Evolutionary conservation across 2,329 filamentous ascomycete genomes (phyloP).

Genomic region (Aureobasidium mangrovei): DNA sequence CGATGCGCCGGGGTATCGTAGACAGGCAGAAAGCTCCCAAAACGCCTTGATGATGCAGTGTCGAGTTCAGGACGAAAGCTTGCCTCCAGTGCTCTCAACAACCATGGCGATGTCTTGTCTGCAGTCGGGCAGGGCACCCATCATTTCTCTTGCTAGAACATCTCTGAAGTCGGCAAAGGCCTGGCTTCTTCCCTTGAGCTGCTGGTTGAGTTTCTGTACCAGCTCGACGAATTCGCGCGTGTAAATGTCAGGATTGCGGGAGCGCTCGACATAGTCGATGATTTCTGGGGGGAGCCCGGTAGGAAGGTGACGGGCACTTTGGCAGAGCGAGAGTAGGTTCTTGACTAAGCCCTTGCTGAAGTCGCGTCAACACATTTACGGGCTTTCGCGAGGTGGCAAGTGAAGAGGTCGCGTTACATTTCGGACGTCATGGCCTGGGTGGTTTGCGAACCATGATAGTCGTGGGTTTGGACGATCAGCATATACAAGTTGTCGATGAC

Average conservation of each 20-base stretch:
- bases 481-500: conserved; percentile 56
- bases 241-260: conserved; percentile 59
- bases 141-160: conserved; percentile 50
- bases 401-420: conserved; percentile 35
- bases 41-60: too few species aligned
- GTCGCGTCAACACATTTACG: background rate
- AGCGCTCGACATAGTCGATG: conserved; percentile 53
- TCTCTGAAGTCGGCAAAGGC: conserved; percentile 52
- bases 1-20: background rate
- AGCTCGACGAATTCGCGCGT: conserved; percentile 57
- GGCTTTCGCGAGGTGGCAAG: background rate
- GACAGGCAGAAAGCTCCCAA: background rate
- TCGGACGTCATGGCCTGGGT: conserved; percentile 50
- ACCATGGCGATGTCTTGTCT: conserved; percentile 44
- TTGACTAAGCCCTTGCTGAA: conserved; percentile 34
- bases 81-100: conserved; percentile 38
- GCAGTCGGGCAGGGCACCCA: conserved; percentile 49
- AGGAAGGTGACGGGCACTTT: conserved; percentile 39
- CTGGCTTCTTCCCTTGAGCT: conserved; percentile 51
- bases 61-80: background rate
- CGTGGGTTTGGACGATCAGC: conserved; percentile 49
- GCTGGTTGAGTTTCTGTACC: conserved; percentile 54
- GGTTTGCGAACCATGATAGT: conserved; percentile 49
- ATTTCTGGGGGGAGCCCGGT: conserved; percentile 53
- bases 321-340: conserved; percentile 45